phyloP scores from a whole-genome alignment of 768 basidiomycete genomes.

The Termitomyces sp. region DNA sequence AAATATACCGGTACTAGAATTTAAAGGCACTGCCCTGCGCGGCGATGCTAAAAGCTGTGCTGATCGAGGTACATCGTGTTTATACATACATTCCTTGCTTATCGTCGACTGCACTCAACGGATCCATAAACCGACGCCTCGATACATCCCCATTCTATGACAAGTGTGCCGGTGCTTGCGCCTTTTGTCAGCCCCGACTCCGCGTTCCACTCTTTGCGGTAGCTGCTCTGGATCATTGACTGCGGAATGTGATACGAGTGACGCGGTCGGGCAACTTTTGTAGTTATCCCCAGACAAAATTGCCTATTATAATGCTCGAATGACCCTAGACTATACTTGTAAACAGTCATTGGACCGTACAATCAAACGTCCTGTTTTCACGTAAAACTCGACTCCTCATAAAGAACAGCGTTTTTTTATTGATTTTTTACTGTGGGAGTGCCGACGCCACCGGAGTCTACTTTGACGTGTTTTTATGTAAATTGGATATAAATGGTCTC shows the following conservation, averaged over 20 bases:
- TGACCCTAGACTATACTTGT: background rate
- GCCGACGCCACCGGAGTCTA: background rate
- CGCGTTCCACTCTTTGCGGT: background rate
- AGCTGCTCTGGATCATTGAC: background rate
- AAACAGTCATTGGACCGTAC: background rate
- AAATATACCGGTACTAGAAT: background rate
- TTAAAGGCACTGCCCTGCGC: background rate
- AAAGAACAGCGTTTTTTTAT: background rate
- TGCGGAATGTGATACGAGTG: no score
- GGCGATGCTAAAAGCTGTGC: background rate
- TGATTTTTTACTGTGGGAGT: background rate
- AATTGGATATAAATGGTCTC: background rate
- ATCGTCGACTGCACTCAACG: background rate
- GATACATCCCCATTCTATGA: background rate
- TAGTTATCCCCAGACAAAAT: background rate
- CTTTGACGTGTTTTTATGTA: background rate
- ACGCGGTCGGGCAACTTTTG: background rate
- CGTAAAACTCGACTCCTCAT: background rate
- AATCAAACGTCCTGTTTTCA: background rate
- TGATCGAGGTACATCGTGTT: background rate
- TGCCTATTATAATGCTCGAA: background rate
- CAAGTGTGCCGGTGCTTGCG: background rate
- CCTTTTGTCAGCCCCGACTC: background rate
- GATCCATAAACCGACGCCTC: background rate
- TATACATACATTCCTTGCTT: background rate